phyloP scores from a whole-genome alignment of 139 green algal species.

The Chlorella vulgaris region DNA sequence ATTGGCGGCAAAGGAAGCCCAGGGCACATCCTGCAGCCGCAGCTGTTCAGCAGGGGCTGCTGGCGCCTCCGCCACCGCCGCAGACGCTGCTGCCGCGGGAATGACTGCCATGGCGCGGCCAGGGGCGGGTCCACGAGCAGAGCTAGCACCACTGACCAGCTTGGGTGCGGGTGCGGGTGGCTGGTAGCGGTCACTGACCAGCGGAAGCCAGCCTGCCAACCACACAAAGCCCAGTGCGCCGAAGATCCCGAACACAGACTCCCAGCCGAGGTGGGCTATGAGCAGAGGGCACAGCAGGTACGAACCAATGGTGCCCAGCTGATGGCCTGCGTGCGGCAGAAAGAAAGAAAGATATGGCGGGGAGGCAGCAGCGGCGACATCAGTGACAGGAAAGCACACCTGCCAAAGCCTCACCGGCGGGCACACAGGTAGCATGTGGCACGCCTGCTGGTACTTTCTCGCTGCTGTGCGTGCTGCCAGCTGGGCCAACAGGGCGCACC shows the following conservation, averaged over 20 bases:
- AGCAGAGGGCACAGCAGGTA: conserved; percentile 63
- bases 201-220: conserved; percentile 58
- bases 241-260: conserved; percentile 68
- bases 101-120: too few relatives aligned
- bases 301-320: conserved; percentile 67
- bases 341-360: neutral
- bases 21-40: conserved; percentile 59
- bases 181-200: conserved; percentile 37
- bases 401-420: too few relatives aligned
- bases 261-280: conserved; percentile 63
- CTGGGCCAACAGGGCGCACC: too few relatives aligned
- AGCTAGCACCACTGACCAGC: too few relatives aligned
- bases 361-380: too few relatives aligned
- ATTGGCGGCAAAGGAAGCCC: conserved; percentile 55
- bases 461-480: too few relatives aligned
- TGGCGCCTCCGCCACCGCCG: neutral
- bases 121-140: too few relatives aligned
- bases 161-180: too few relatives aligned
- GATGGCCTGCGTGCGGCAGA: conserved; percentile 37
- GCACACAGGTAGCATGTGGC: too few relatives aligned
- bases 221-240: conserved; percentile 69
- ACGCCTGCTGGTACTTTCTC: too few relatives aligned
- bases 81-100: neutral
- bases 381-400: too few relatives aligned
- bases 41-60: neutral